Evolutionary conservation across 1,284 basidiomycete genomes (phyloP), one percentile per base, ranked within the genome.

Genomic region (Moniliella sp.): DNA sequence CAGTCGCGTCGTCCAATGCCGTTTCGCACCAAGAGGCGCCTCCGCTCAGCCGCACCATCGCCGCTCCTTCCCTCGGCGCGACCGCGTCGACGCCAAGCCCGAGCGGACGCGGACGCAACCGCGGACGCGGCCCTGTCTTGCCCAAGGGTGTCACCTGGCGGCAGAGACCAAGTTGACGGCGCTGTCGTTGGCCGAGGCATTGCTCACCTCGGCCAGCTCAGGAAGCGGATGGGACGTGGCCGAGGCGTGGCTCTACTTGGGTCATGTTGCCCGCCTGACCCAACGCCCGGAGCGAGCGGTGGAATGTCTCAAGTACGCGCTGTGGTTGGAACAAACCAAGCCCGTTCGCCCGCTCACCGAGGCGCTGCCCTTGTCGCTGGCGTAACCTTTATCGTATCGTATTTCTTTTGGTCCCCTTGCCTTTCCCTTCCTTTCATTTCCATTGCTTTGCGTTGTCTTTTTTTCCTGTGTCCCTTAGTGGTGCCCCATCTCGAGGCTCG

Each of bases 221-320:
- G 41, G 37, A 8, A 33, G 32, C 8, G 55, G 51, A 1, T 48
- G 47, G 47, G 46, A 48, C 27, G 27, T 35, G 30, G 44, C 49
- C 27, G 55, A 57, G 28, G 55, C 55, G 1, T 58, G 55, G 55
- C 37, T 50, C 21, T 47, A 43, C 32, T 31, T 58, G 26, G 47
- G 40, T 3, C 40, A 50, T 28, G 45, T 54, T n/a, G 37, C 43
- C n/a, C 33, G 42, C 32, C 33, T 39, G 10, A 43, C 46, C 13
- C 28, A 39, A 1, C 30, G 50, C 2, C 26, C 32, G 9, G 37
- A 39, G 31, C 26, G 43, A 32, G 44, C 44, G 30, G 35, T 48
- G 8, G 45, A 49, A 27, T 45, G 45, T 18, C 43, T 58, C 5
- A 41, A 50, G 33, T 48, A 48, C 32, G 55, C 54, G 8, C 38